These are phyloP conservation scores for Ilyonectria destructans DNA, from an alignment of 2,329 filamentous ascomycete species.

Conservation along the genomic window DNA sequence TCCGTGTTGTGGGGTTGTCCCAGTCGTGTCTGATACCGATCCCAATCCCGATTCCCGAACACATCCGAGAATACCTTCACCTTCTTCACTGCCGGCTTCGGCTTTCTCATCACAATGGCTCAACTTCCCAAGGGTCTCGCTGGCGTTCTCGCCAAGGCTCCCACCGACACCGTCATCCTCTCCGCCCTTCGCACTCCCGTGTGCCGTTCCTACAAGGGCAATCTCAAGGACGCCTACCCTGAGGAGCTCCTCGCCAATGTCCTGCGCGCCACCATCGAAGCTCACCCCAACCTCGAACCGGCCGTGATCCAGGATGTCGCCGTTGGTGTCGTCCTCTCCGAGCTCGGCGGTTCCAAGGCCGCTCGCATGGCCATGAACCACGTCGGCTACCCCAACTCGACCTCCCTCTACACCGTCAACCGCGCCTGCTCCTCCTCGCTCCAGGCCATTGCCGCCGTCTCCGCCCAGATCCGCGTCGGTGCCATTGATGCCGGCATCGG, in stretches of 20 bases:
- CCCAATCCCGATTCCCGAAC: slow-evolving; percentile 21
- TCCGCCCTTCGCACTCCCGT: slow-evolving; percentile 92
- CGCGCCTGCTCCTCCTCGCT: slow-evolving; percentile 87
- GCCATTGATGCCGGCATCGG: slow-evolving; percentile 83
- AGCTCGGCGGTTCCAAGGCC: slow-evolving; percentile 92
- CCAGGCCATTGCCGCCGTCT: slow-evolving; percentile 82
- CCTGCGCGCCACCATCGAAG: slow-evolving; percentile 64
- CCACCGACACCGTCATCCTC: slow-evolving; percentile 89
- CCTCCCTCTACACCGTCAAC: slow-evolving; percentile 89
- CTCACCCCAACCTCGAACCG: slow-evolving; percentile 81
- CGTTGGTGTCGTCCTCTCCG: slow-evolving; percentile 90
- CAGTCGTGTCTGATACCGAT: slow-evolving; percentile 2
- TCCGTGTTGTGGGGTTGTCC: slow-evolving; percentile 6
- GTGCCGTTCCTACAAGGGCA: slow-evolving; percentile 86
- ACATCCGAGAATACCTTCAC: slow-evolving; percentile 29
- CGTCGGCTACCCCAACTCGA: slow-evolving; percentile 81
- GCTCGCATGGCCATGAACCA: slow-evolving; percentile 93
- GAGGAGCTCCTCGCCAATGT: slow-evolving; percentile 86
- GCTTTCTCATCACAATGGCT: slow-evolving; percentile 35
- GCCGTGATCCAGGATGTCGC: slow-evolving; percentile 81
- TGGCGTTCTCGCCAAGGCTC: slow-evolving; percentile 83
- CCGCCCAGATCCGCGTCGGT: slow-evolving; percentile 82
- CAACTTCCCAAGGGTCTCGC: slow-evolving; percentile 71
- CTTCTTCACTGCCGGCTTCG: not conserved
- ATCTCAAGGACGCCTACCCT: slow-evolving; percentile 89